Evolutionary conservation across 2,329 filamentous ascomycete genomes (phyloP), one percentile per base, ranked within the genome.

Genomic region (Calonectria crousiana): DNA sequence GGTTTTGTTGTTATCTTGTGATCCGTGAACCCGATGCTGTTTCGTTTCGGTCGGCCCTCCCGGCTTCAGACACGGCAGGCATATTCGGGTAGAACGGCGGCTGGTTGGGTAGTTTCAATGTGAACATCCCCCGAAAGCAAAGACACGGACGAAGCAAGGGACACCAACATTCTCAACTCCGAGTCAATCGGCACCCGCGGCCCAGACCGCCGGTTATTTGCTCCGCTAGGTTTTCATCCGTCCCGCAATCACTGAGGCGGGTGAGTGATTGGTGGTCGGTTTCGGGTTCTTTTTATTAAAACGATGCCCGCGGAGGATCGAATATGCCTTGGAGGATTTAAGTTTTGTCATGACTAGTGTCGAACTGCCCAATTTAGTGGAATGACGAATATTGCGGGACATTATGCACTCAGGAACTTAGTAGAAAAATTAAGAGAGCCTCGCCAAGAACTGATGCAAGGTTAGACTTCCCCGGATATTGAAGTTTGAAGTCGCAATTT

Each of bases 271-370:
- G 20, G 4, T 10, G 2, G 26, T 41, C 23, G 34, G 34, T 10
- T 41, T 26, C 23, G 23, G 34, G 34, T 20, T 18, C 23, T 14
- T 38, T 28, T 38, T 28, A 28, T 32, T 6, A 16, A 26, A 38
- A 23, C 30, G 30, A 10, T 58, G 52, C 3, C 34, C 34, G 20
- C 8, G 20, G n/a, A 23, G 11, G 20, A 13, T n/a, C 5, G 20
- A 58, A 58, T 58, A 32, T 58, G 53, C 56, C 56, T 62, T 16
- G 56, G 6, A 62, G 56, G 56, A 62, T 62, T 62, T 62, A 62
- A 34, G 56, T 18, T 62, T 62, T 23, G 26, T 16, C 23, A 62
- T 62, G 56, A 62, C 56, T 62, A 62, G 56, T 18, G 36, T 34
- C 14, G 10, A 62, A 28, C 56, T 41, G 56, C 56, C 34, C 41